Evolutionary conservation across 352 stramenopile genomes (phyloP).

Genomic region (Globisporangium lucens): DNA sequence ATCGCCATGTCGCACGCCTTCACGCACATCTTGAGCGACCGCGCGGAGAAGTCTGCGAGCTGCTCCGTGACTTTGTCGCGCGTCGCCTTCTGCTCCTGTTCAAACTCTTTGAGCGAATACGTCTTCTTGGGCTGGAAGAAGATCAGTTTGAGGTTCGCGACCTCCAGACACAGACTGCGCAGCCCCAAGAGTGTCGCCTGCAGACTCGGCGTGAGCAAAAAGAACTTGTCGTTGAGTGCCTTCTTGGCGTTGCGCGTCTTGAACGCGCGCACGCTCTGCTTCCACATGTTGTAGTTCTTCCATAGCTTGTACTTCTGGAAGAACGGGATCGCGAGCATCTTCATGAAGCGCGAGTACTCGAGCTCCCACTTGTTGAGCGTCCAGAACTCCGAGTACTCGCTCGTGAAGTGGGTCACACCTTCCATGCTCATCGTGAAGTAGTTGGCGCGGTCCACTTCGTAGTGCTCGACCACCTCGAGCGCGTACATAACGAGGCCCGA

Average conservation of each 20-base stretch:
- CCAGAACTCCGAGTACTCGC: conserved; percentile 88
- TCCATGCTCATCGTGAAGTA: conserved; percentile 94
- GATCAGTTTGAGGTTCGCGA: conserved; percentile 66
- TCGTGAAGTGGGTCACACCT: conserved; percentile 92
- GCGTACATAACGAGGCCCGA: conserved; percentile 80
- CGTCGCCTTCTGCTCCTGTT: conserved; percentile 60
- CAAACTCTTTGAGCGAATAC: conserved; percentile 83
- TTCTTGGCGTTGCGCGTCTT: conserved; percentile 89
- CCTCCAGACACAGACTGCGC: conserved; percentile 66
- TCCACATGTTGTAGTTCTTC: conserved; percentile 96
- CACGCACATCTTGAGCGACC: conserved; percentile 81
- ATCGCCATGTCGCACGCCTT: conserved; percentile 91
- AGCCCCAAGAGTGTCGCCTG: conserved; percentile 78
- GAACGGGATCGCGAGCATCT: conserved; percentile 89
- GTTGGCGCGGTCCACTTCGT: conserved; percentile 73
- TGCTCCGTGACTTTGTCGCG: conserved; percentile 51
- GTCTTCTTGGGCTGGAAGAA: conserved; percentile 62
- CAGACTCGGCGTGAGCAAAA: conserved; percentile 86
- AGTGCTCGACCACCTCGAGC: conserved; percentile 81
- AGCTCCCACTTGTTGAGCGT: conserved; percentile 91
- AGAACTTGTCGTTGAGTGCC: conserved; percentile 78
- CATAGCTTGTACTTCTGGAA: conserved; percentile 92
- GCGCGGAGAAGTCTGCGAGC: conserved; percentile 56
- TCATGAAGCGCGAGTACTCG: conserved; percentile 90
- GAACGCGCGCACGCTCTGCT: conserved; percentile 72